Conservation (phyloP, 176 grass and related monocot genomes). For the Bonia amplexicaulis region DNA sequence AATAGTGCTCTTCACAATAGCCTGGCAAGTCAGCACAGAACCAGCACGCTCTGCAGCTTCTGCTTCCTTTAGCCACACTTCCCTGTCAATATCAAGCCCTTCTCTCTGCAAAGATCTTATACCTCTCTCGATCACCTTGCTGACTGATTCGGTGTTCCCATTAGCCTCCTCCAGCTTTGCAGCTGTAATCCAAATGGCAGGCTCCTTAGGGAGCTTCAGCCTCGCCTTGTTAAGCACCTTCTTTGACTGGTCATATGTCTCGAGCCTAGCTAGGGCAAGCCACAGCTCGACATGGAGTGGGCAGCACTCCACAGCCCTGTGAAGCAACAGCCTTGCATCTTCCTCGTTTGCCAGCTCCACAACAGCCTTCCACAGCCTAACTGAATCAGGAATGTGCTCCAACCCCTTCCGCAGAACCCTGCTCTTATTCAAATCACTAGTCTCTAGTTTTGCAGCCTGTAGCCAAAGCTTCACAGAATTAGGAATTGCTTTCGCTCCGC, state of each 20-base stretch:
- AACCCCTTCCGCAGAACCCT: conserved; percentile 77
- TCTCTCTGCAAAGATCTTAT: conserved; percentile 85
- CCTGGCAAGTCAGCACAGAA: conserved; percentile 79
- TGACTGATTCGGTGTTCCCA: conserved; percentile 65
- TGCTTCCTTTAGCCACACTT: conserved; percentile 93
- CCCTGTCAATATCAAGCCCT: conserved; percentile 74
- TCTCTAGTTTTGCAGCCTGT: conserved; percentile 76
- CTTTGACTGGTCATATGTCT: conserved; percentile 90
- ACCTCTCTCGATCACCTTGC: conserved; percentile 83
- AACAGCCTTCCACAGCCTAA: conserved; percentile 86
- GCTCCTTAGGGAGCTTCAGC: conserved; percentile 73
- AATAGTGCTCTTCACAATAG: conserved; percentile 86
- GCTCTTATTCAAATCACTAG: conserved; percentile 60
- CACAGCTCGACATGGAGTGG: conserved; percentile 84
- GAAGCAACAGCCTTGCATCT: conserved; percentile 78
- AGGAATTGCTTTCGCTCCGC: conserved; percentile 80
- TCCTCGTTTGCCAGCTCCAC: conserved; percentile 88
- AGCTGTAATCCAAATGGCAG: conserved; percentile 94
- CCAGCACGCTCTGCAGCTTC: conserved; percentile 78
- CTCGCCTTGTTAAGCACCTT: conserved; percentile 93
- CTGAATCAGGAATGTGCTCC: conserved; percentile 88
- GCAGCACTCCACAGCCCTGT: conserved; percentile 86
- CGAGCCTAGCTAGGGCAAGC: conserved; percentile 91
- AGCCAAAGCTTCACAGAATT: conserved; percentile 92
- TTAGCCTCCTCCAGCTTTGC: conserved; percentile 94